These are phyloP conservation scores for Monascus purpureus DNA, from an alignment of 495 filamentous ascomycete genomes.

Conservation along the genomic window DNA sequence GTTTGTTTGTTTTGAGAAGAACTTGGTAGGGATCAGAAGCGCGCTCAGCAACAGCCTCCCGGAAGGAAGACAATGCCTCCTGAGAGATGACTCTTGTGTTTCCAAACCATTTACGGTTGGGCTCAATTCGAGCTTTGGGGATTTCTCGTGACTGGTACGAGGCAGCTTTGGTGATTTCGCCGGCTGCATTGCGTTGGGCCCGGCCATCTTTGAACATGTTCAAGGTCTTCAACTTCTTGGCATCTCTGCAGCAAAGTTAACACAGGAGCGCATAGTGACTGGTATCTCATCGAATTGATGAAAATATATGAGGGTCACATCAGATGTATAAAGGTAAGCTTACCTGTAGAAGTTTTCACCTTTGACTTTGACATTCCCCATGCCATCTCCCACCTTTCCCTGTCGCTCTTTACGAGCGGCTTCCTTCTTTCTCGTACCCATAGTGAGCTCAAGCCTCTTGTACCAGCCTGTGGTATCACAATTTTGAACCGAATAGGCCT, in stretches of 20 bases:
- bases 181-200: constrained; percentile 57
- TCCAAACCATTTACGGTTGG: constrained; percentile 81
- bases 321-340: too few relatives aligned
- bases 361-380: constrained; percentile 81
- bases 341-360: constrained; percentile 92
- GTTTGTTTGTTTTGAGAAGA: constrained; percentile 85
- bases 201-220: constrained; percentile 81
- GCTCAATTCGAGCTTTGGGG: constrained; percentile 80
- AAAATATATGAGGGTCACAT: too few relatives aligned
- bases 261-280: too few relatives aligned
- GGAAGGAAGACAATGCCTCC: constrained; percentile 62
- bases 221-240: constrained; percentile 75
- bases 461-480: constrained; percentile 7
- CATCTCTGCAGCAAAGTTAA: constrained; percentile 34
- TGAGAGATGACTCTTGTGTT: constrained; percentile 57
- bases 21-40: constrained; percentile 84
- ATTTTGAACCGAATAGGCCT: constrained; percentile 13
- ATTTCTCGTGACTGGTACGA: constrained; percentile 66
- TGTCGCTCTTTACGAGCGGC: constrained; percentile 62
- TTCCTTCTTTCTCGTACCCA: constrained; percentile 97
- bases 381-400: constrained; percentile 70
- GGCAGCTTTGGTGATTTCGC: constrained; percentile 69
- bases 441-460: constrained; percentile 26
- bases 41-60: constrained; percentile 83
- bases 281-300: too few relatives aligned